Evolutionary conservation across 305 asterid species (phyloP), one percentile per base, ranked within the genome.

Genomic region (Ajuga reptans): DNA sequence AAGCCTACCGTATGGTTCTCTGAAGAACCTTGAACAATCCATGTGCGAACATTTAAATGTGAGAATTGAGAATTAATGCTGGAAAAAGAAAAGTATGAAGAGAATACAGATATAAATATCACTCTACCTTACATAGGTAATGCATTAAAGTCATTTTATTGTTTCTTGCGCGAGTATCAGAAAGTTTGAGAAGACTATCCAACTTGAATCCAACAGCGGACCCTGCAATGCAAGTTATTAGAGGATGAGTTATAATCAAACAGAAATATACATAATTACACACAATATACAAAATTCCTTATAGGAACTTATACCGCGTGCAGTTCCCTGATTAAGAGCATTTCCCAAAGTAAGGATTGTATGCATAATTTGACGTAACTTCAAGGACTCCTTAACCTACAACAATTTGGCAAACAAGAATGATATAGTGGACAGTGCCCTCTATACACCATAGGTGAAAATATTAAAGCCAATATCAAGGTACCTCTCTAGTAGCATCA

Each of bases 131-230:
- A 71, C 96, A 93, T 9, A 93, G 87, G 83, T 93, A 93, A 79
- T 93, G 95, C 99, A 93, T 93, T 78, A 93, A 78, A 75, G 97
- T 93, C 97, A 90, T 93, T 79, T 87, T 93, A 85, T 87, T 93
- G 86, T 93, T 93, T 80, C 85, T 91, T 60, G 99, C 99, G 70
- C 99, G 97, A 69, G 99, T 93, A 80, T 93, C 99, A 53, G 99
- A 93, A 72, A 93, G 91, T 80, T 91, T 93, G 74, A 93, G 96
- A 80, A 93, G 96, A 75, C 99, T 93, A 77, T 93, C 99, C 89
- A 93, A 81, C 84, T 93, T 93, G 76, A 93, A 93, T 75, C 99
- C 99, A 46, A 93, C 89, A 63, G 99, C 99, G 75, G 99, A 87
- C 77, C 97, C 99, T 90, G 86, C 66, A 66, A 76, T 42, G 53